phyloP scores from a whole-genome alignment of 1,139 yeast genomes.

The Yamadazyma epiphylla region DNA sequence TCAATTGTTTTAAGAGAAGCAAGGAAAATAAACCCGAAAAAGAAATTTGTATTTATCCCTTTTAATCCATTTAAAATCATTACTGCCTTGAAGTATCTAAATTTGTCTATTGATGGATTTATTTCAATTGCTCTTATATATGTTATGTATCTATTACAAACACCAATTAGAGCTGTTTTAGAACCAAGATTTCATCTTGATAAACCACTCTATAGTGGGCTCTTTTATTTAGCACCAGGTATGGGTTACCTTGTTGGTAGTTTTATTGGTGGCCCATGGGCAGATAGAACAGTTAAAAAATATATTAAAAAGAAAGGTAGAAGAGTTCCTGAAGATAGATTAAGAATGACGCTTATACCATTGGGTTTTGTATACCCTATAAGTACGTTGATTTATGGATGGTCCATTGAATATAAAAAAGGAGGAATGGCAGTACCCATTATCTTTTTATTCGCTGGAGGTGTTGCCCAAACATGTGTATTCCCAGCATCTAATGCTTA shows the following conservation, averaged over 20 bases:
- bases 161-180: conserved; percentile 52
- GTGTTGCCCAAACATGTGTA: conserved; percentile 45
- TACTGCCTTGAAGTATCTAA: conserved; percentile 35
- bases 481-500: conserved; percentile 53
- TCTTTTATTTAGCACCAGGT: conserved; percentile 54
- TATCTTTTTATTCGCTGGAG: conserved; percentile 42
- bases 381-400: conserved; percentile 46
- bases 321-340: conserved; percentile 50
- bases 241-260: conserved; percentile 46
- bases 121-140: conserved; percentile 36
- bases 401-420: conserved; percentile 43
- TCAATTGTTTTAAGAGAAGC: conserved; percentile 12
- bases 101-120: conserved; percentile 41
- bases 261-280: conserved; percentile 46
- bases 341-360: conserved; percentile 34
- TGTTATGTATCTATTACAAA: conserved; percentile 48
- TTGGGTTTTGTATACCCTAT: conserved; percentile 38
- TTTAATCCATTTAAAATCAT: conserved; percentile 44
- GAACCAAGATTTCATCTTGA: conserved; percentile 48
- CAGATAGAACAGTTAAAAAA: conserved; percentile 42
- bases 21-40: conserved; percentile 19
- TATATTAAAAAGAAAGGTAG: conserved; percentile 40
- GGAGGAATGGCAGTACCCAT: conserved; percentile 57
- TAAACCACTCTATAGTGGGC: conserved; percentile 43
- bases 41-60: conserved; percentile 33